Evolutionary conservation across 1,139 yeast species (phyloP), one percentile per base, ranked within the genome.

Genomic region (Magnusiomyces fungicola): DNA sequence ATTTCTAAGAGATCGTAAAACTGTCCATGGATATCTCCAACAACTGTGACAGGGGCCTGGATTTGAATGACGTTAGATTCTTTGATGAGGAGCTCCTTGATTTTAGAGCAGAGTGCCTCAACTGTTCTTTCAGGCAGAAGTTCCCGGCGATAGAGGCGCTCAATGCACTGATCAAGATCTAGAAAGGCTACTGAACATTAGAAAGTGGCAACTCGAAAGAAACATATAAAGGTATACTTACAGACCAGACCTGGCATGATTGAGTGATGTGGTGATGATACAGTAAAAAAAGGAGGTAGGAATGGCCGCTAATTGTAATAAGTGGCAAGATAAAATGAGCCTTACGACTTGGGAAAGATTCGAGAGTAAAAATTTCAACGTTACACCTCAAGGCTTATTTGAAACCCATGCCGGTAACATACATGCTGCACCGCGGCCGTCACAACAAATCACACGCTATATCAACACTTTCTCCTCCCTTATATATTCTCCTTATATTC

Each of bases 21-120:
- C 66, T 92, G 99, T 3, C 98, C 98, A 61, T 92, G 99, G 46
- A 94, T 92, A 64, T 92, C 99, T 2, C 99, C 99, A 3, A 92
- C 97, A n/a, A 92, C 89, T 1, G 97, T 87, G 19, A 94, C 88
- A 0, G 98, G 98, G 1, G 95, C 79, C 43, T 73, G 73, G 9
- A 94, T 72, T 44, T 84, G 84, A 51, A 92, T 87, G 39, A 94
- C 95, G 63, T 94, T 94, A 54, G 87, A 81, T 65, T 88, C 95
- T 54, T 78, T 75, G 57, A 87, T 76, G 49, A 89, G 70, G 49
- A 84, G 70, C 61, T 88, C 96, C 62, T 87, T 88, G 52, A 86
- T 67, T 56, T 80, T 79, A 56, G 75, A 75, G 58, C 92, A 83
- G 22, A 83, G 67, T 42, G 85, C 82, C 53, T 76, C 80, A 9